A percentile compares a stretch with the other conserved stretches of the same genome.
Conservation (phyloP, 192 early-diverging fungal species). For the Rhizoclosmatium sp. region DNA sequence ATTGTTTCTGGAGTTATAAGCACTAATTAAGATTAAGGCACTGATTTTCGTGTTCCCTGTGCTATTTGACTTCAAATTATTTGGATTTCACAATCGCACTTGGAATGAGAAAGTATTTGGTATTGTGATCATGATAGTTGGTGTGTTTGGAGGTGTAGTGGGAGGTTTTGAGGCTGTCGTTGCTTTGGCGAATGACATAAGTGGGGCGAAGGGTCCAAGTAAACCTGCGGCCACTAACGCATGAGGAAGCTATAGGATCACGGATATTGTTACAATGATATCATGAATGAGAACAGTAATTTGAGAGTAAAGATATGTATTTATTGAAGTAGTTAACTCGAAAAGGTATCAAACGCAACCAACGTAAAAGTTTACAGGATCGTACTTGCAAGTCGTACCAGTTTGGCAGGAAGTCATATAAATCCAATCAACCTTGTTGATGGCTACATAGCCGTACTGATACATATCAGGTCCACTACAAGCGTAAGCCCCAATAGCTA, state of each 20-base stretch:
- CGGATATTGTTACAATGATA: background rate
- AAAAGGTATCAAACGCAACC: background rate
- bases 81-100: slow-evolving; percentile 64
- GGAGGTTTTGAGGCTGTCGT: slow-evolving; percentile 48
- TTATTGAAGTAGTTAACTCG: background rate
- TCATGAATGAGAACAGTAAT: background rate
- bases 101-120: slow-evolving; percentile 60
- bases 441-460: background rate
- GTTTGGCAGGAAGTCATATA: background rate
- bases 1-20: background rate
- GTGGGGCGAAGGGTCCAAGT: slow-evolving; percentile 5
- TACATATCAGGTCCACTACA: background rate
- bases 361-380: background rate
- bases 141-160: slow-evolving; percentile 57
- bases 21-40: background rate
- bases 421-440: background rate
- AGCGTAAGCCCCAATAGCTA: background rate
- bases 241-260: background rate
- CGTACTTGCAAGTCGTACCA: background rate
- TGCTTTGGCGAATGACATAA: slow-evolving; percentile 43
- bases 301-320: background rate
- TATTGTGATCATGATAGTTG: slow-evolving; percentile 64
- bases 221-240: background rate
- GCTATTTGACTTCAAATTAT: slow-evolving; percentile 77
- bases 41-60: slow-evolving; percentile 88